Evolutionary conservation across 768 basidiomycete species (phyloP), one percentile per base, ranked within the genome.

Genomic region (Dendrothele bispora): DNA sequence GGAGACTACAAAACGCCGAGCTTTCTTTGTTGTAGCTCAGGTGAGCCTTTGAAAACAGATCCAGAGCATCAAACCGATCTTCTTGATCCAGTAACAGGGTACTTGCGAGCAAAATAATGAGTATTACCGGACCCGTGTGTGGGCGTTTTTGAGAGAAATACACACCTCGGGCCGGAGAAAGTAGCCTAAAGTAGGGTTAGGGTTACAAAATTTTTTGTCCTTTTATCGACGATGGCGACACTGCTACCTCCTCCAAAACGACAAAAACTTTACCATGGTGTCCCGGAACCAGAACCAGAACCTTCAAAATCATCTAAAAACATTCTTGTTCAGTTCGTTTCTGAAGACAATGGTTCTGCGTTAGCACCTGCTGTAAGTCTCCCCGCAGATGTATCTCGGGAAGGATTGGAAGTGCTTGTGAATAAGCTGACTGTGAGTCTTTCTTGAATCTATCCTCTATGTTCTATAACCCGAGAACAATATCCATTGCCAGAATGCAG

Each of bases 321-420:
- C 52, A 71, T 98, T 48, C 78, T 98, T 14, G 93, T 97, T 18
- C 92, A 95, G 60, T 98, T 98, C 63, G 84, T 94, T 22, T 88
- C 87, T 3, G 91, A 95, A 49, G 87, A 94, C 42, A 88, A 95
- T 65, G 92, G 86, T 0, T 70, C 73, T 48, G 69, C 83, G 3
- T 72, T 98, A 18, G 95, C 93, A 20, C 93, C 95, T 42, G 83
- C 89, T 0, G 84, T 98, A 61, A 92, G 83, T 65, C 68, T 98
- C 39, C 95, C 93, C 11, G 90, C 95, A 21, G 88, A 94, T 68
- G 77, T 95, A 7, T 79, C 84, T 6, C 70, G 91, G 50, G 89
- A 94, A 53, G 89, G 83, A 4, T 70, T 98, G 26, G 91, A 98
- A 66, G 73, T 81, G 39, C 73, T 98, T n/a, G 82, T 95, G 35